Percentiles rank a stretch among this genome's conserved stretches.
Conservation (phyloP, 208 protist species). For the Trypanosoma lewisi region DNA sequence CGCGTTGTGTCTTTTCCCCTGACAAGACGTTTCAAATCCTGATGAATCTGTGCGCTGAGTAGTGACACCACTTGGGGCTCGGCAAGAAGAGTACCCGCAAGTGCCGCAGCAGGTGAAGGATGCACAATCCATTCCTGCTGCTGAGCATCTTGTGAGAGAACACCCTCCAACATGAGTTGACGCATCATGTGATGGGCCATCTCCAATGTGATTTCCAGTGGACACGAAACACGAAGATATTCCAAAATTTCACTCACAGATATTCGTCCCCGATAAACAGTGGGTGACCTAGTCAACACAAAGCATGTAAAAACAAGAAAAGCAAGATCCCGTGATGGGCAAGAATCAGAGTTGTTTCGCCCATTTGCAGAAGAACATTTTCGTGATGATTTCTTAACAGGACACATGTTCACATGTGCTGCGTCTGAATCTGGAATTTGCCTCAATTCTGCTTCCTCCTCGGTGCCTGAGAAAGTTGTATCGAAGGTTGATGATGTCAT, state of each 20-base stretch:
- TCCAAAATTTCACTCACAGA: slow-evolving; percentile 38
- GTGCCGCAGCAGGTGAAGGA: background rate
- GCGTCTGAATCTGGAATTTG: background rate
- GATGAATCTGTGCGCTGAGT: slow-evolving; percentile 19
- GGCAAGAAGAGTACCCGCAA: slow-evolving; percentile 12
- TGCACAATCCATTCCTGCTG: slow-evolving; percentile 17
- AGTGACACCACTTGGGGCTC: slow-evolving; percentile 24
- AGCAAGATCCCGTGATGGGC: slow-evolving; percentile 15
- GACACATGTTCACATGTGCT: background rate
- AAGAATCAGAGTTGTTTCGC: background rate
- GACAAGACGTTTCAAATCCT: slow-evolving; percentile 18
- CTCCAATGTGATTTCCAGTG: slow-evolving; percentile 44
- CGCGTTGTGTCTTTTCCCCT: background rate
- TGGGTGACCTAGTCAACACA: slow-evolving; percentile 42
- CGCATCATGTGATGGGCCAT: slow-evolving; percentile 28
- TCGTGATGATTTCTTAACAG: slow-evolving; percentile 3
- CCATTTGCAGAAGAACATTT: background rate
- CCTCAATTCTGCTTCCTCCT: slow-evolving; percentile 8
- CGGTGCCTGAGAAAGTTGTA: slow-evolving; percentile 1
- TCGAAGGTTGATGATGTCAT: background rate
- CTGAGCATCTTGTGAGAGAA: slow-evolving; percentile 7
- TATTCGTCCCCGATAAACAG: slow-evolving; percentile 39
- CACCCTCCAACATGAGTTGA: slow-evolving; percentile 32
- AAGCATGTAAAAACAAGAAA: slow-evolving; percentile 62
- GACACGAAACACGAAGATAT: slow-evolving; percentile 48